These are phyloP conservation scores for Daucus carota DNA, from an alignment of 129 eudicot species.

Conservation along the genomic window DNA sequence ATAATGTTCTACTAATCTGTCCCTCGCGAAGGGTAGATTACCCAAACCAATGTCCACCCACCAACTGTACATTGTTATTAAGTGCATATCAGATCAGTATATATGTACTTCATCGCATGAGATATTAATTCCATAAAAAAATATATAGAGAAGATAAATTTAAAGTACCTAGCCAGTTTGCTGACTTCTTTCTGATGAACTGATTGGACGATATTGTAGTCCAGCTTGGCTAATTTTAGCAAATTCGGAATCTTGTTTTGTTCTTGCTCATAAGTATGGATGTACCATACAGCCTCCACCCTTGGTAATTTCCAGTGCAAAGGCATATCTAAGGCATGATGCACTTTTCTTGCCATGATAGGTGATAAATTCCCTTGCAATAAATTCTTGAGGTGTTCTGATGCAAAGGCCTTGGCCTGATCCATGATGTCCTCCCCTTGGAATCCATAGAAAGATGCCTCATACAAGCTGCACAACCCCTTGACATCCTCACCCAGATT, in stretches of 20 bases:
- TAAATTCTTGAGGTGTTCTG: background rate
- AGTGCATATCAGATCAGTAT: background rate
- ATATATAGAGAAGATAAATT: no score
- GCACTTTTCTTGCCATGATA: background rate
- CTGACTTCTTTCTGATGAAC: background rate
- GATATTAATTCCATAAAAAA: no score
- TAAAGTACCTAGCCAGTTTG: background rate
- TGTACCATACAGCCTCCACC: background rate
- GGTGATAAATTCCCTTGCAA: background rate
- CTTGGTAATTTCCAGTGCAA: background rate
- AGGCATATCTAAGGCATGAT: background rate
- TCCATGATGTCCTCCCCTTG: background rate
- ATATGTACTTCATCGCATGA: background rate
- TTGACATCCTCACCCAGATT: background rate
- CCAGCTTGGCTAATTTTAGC: background rate
- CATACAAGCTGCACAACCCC: slow-evolving; percentile 12
- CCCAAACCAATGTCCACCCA: background rate
- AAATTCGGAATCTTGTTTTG: background rate
- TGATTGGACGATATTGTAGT: background rate
- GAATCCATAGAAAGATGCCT: background rate
- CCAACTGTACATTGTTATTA: background rate
- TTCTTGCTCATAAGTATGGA: slow-evolving; percentile 2
- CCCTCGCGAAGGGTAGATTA: background rate
- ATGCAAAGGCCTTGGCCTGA: background rate
- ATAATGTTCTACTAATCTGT: background rate